Base-by-base conservation (phyloP, 2,329 filamentous ascomycete species). In the Septoria linicola region DNA sequence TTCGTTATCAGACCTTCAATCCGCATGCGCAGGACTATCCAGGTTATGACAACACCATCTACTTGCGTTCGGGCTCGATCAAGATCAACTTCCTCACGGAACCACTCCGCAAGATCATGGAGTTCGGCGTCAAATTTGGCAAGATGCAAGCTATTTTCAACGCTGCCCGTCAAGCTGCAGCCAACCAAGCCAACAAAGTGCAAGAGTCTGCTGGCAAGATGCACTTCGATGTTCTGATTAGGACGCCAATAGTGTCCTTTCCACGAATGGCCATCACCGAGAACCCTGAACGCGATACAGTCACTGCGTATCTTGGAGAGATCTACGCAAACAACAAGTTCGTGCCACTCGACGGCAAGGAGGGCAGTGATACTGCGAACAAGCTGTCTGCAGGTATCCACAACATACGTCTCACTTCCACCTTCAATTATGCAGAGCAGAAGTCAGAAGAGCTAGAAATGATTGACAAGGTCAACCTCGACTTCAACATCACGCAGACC, bases 101-200 rank as follows among this genome's bases (percentile, higher is more conserved):
- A 69, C 93, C 93, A 0, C 96, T 97, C 76, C 84, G 93, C 45
- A 97, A 97, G 72, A 97, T 99, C 58, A 89, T 99, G 70, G 89
- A 95, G 60, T 99, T 99, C 70, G 77, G 95, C 36, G 90, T 99
- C 68, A 99, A 99, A 65, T 99, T 99, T 68, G 93, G 95, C 54
- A 96, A 95, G 72, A 99, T 99, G 93, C 93, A 99, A 71, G 92
- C 93, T 17, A 87, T 99, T 46, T 99, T 96, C 76, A 99, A 99
- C 66, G 92, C 93, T 35, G 93, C 95, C 10, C 83, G 95, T 27
- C 89, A 96, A 70, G 95, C 92, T 32, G 93, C 95, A 2, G 89
- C 93, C 32, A 92, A 88, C 55, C 91, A 96, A 69, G 95, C 93
- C 8, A 95, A 82, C 52, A 91, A 96, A 65, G 82, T 99, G 4